phyloP scores from a whole-genome alignment of 257 asterid species.

The Ligustrum vulgare region DNA sequence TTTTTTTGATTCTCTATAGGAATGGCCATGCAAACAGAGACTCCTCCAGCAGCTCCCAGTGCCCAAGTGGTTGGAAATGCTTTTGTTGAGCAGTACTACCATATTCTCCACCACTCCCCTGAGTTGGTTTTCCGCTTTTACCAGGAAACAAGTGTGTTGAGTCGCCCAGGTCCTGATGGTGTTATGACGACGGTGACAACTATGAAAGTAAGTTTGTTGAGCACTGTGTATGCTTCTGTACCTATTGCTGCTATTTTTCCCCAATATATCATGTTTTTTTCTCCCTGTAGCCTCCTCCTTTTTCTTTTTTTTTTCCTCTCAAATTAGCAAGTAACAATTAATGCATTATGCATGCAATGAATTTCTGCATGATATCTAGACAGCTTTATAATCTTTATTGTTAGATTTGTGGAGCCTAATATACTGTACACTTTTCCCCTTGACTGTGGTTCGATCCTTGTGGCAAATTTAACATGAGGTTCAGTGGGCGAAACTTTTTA shows the following conservation, averaged over 20 bases:
- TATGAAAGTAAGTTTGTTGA: conserved; percentile 58
- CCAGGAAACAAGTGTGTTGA: conserved; percentile 70
- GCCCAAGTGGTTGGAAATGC: conserved; percentile 94
- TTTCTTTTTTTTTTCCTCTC: neutral
- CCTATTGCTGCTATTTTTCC: neutral
- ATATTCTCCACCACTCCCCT: conserved; percentile 80
- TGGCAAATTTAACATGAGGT: no score
- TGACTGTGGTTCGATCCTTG: no score
- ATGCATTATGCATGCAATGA: neutral
- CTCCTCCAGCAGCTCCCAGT: conserved; percentile 52
- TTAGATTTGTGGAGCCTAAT: neutral
- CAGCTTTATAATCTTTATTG: conserved; percentile 8
- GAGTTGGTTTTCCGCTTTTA: conserved; percentile 77
- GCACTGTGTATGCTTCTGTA: neutral
- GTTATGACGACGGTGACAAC: conserved; percentile 75
- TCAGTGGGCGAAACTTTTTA: no score
- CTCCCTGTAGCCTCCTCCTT: neutral
- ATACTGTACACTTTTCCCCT: no score
- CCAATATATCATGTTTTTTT: neutral
- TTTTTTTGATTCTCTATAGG: conserved; percentile 23
- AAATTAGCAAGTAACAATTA: neutral
- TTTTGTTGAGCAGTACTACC: conserved; percentile 94
- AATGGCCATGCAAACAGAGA: conserved; percentile 71
- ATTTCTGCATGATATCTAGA: neutral
- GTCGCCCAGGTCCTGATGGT: conserved; percentile 81